A percentile compares a stretch with the other conserved stretches of the same genome.
These are phyloP conservation scores for Hansenula lynferdii DNA, from an alignment of 1,139 yeast genomes.

Conservation along the genomic window DNA sequence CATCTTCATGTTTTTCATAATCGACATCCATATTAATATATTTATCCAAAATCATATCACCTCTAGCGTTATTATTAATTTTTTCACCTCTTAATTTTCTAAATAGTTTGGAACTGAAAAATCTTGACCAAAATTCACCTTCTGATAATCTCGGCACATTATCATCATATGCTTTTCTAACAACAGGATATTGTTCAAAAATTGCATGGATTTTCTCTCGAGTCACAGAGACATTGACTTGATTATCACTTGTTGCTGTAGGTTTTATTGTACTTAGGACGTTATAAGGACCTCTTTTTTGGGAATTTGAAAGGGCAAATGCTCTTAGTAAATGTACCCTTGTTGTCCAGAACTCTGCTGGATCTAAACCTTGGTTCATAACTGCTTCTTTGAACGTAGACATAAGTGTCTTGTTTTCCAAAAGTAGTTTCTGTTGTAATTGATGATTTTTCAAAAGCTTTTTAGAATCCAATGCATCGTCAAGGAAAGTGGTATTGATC, in stretches of 20 bases:
- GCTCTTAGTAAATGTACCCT: constrained; percentile 78
- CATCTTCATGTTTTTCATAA: constrained; percentile 33
- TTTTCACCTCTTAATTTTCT: constrained; percentile 88
- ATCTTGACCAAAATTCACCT: constrained; percentile 96
- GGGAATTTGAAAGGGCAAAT: constrained; percentile 77
- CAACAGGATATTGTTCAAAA: constrained; percentile 89
- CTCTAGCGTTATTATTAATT: constrained; percentile 67
- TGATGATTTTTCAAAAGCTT: constrained; percentile 62
- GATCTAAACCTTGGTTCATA: constrained; percentile 69
- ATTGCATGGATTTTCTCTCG: constrained; percentile 87
- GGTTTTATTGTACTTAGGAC: constrained; percentile 93
- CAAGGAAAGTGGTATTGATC: constrained; percentile 34
- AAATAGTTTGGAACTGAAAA: constrained; percentile 84
- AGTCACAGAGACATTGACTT: constrained; percentile 88
- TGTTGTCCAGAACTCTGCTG: constrained; percentile 85
- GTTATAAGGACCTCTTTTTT: constrained; percentile 89
- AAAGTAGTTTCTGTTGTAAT: constrained; percentile 71
- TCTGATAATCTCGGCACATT: constrained; percentile 86
- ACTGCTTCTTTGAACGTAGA: constrained; percentile 85
- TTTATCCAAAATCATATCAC: constrained; percentile 81
- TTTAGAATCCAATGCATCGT: constrained; percentile 40
- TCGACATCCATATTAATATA: constrained; percentile 64
- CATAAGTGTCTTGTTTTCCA: constrained; percentile 64
- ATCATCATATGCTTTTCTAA: constrained; percentile 85
- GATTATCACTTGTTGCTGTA: constrained; percentile 83